Conservation (phyloP, 2,329 filamentous ascomycete genomes). For the Acrocalymma vagum region DNA sequence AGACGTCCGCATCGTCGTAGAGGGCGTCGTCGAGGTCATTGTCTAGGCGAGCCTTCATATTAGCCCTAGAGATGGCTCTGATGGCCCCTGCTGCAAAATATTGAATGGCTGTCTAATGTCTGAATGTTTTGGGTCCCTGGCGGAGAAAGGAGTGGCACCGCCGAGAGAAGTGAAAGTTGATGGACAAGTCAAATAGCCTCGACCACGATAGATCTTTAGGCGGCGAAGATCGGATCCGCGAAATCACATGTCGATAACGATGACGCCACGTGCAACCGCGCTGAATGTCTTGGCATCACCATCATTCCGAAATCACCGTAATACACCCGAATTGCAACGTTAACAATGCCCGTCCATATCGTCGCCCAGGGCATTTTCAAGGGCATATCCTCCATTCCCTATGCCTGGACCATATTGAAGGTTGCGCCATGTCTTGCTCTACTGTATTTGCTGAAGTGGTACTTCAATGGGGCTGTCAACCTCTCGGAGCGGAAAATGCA, state of each 20-base stretch:
- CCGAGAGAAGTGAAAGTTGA: constrained; percentile 3
- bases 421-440: constrained; percentile 60
- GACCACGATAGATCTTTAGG: constrained; percentile 7
- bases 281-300: constrained; percentile 28
- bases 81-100: neutral
- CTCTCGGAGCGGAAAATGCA: constrained; percentile 84
- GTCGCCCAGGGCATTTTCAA: constrained; percentile 62
- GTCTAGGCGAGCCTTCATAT: constrained; percentile 10
- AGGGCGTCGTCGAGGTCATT: constrained; percentile 21
- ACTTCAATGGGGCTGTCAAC: constrained; percentile 79
- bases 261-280: constrained; percentile 40
- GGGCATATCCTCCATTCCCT: constrained; percentile 64
- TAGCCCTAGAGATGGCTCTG: constrained; percentile 15
- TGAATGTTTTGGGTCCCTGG: constrained; percentile 1
- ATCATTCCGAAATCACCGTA: constrained; percentile 31
- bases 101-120: neutral
- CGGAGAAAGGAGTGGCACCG: constrained; percentile 18
- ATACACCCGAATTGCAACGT: neutral
- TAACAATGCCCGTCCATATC: constrained; percentile 69
- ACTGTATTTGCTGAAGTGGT: constrained; percentile 73
- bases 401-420: constrained; percentile 62
- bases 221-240: constrained; percentile 19
- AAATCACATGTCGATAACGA: constrained; percentile 40
- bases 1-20: constrained; percentile 60
- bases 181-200: constrained; percentile 7